phyloP scores from a whole-genome alignment of 1,284 basidiomycete species.

The Ganoderma lucidum region DNA sequence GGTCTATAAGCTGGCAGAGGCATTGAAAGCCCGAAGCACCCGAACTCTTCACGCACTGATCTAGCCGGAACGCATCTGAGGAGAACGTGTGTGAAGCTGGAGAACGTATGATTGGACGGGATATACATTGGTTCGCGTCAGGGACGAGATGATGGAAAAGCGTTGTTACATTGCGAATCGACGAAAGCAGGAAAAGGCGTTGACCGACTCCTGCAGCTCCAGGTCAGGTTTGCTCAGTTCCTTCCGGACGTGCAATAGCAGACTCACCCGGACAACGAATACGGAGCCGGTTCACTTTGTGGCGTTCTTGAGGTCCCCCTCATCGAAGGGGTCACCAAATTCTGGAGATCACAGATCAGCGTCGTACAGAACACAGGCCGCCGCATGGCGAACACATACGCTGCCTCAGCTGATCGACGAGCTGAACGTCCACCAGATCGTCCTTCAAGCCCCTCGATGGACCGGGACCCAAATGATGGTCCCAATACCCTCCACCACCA shows the following conservation, averaged over 20 bases:
- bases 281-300: constrained; percentile 15
- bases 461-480: constrained; percentile 37
- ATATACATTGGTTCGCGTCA: constrained; percentile 21
- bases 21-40: constrained; percentile 6
- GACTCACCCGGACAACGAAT: background rate
- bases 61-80: background rate
- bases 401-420: constrained; percentile 50
- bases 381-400: constrained; percentile 39
- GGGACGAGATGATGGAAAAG: constrained; percentile 5
- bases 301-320: constrained; percentile 41
- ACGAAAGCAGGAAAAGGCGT: constrained; percentile 11
- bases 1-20: background rate
- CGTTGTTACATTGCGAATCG: constrained; percentile 19
- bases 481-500: constrained; percentile 38
- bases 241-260: background rate
- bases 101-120: background rate
- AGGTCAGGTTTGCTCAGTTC: background rate
- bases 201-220: constrained; percentile 2
- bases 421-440: constrained; percentile 48
- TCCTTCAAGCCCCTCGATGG: constrained; percentile 43
- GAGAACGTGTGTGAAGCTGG: constrained; percentile 1
- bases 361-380: no score
- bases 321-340: constrained; percentile 58
- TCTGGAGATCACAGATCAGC: constrained; percentile 37
- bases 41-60: constrained; percentile 10